These are phyloP conservation scores for Balakata baccata DNA, from an alignment of 345 rosid species.

Conservation along the genomic window DNA sequence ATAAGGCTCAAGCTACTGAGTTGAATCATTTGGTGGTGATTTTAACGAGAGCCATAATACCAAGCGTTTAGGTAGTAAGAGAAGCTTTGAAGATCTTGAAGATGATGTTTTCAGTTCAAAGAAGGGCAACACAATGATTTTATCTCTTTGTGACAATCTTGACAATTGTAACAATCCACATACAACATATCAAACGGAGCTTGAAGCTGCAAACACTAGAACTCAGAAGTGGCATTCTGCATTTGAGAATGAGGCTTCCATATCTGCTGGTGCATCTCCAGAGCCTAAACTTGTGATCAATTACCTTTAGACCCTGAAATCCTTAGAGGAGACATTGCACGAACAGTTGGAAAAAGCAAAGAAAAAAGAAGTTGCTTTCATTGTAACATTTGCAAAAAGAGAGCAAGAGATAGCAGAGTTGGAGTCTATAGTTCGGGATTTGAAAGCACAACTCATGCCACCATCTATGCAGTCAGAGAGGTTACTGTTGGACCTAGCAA, in stretches of 20 bases:
- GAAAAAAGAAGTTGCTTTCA: constrained; percentile 97
- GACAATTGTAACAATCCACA: constrained; percentile 69
- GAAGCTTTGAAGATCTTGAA: constrained; percentile 78
- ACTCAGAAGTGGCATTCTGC: constrained; percentile 80
- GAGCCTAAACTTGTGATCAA: constrained; percentile 69
- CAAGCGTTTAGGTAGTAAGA: constrained; percentile 57
- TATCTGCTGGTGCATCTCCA: constrained; percentile 62
- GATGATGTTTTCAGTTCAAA: constrained; percentile 87
- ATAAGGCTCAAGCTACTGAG: no score
- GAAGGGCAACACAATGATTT: constrained; percentile 71
- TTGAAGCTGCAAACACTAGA: constrained; percentile 72
- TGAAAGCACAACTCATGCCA: constrained; percentile 92
- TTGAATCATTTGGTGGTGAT: constrained; percentile 92
- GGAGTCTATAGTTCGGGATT: constrained; percentile 88
- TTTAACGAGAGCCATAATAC: constrained; percentile 43
- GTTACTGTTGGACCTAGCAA: constrained; percentile 87
- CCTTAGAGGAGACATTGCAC: constrained; percentile 74
- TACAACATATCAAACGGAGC: constrained; percentile 64
- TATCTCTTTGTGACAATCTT: constrained; percentile 88
- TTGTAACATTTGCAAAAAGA: constrained; percentile 88
- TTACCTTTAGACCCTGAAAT: constrained; percentile 72
- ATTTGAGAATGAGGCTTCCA: constrained; percentile 67
- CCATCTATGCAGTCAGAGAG: constrained; percentile 99
- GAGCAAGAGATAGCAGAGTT: constrained; percentile 95
- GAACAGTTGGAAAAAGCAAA: constrained; percentile 93